Evolutionary conservation across 2,329 filamentous ascomycete species (phyloP), one percentile per base, ranked within the genome.

Genomic region (Alternaria longipes): DNA sequence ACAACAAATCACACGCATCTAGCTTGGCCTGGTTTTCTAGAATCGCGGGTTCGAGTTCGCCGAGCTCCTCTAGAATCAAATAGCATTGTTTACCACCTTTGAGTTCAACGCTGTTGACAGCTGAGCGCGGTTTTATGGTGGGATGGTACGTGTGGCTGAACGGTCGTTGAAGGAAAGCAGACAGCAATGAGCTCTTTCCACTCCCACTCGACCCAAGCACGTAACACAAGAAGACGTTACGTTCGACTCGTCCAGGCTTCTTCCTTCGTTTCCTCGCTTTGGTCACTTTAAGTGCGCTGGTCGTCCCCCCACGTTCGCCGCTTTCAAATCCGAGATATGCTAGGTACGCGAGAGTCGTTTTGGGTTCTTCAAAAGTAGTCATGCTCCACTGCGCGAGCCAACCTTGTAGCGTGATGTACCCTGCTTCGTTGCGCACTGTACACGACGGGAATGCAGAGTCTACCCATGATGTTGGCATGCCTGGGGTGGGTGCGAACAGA

Each of bases 311-410:
- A 58, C 83, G 81, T 69, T 91, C 91, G 2, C 88, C 83, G 3
- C 92, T 90, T 75, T 98, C 95, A 73, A 97, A 99, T 1, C 95
- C 95, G 2, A 99, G 89, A 75, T 97, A 97, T 3, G 95, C 95
- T 3, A 99, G 88, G 77, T 99, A 99, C 70, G 96, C 94, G 4
- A 99, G 85, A 0, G 95, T 98, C 0, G 93, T 97, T 76, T 95
- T 96, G 12, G 95, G 94, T 58, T 96, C 94, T 62, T 96, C 89
- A 72, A 98, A 99, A 0, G 95, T 99, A 0, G 95, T 99, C 95
- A 99, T 99, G 77, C 94, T 97, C 95, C 95, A 99, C 73, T 99
- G 95, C 4, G 95, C 95, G 38, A 99, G 87, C 95, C 95, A 99
- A 2, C 95, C 95, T 78, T 99, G 95, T 4, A 99, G 84, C 1